Base-by-base conservation (phyloP, 768 basidiomycete species). In the Pseudohyphozyma bogoriensis region DNA sequence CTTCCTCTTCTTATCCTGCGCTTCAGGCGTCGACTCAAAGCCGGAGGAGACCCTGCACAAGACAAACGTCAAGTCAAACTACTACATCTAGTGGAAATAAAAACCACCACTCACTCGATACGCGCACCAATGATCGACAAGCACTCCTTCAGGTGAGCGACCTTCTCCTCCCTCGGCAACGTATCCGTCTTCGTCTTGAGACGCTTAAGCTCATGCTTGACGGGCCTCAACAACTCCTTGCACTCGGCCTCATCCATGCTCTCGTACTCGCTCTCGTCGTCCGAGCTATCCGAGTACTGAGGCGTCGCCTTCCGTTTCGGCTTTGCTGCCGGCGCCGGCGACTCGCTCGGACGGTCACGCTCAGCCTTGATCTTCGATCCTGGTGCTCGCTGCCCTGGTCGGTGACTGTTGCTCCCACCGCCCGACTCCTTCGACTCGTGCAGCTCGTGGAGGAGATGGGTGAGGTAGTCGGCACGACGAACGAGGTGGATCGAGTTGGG, bases 401-500 rank as follows among this genome's bases (percentile, higher is more conserved):
- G 6, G 16, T 42, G 18, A n/a, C 18, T n/a, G n/a, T n/a, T n/a
- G n/a, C n/a, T n/a, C n/a, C n/a, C n/a, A n/a, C n/a, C n/a, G n/a
- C 16, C 29, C 20, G 46, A 47, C 46, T n/a, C 15, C 26, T 31
- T 31, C 46, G 32, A 35, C 33, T 37, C 89, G 70, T 88, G 84
- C 75, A 89, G 84, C 74, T 92, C 90, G 54, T 84, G 83, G 69
- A 93, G 76, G 64, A 89, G 78, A 60, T 86, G 78, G 63, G 90
- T 78, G 60, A 97, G 81, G 76, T 91, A 99, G 74, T 97, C 95
- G 40, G 92, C 93, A 55, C 95, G 82, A 53, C 95, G 86, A 44
- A 97, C 93, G 51, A 99, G 85, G 75, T 99, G 95, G 63, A 99
- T 96, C 33, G 95, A 89, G 70, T 92, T 95, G 37, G 95, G 95